Conservation (phyloP, 2,329 filamentous ascomycete species). For the Aspergillus pseudoglaucus region DNA sequence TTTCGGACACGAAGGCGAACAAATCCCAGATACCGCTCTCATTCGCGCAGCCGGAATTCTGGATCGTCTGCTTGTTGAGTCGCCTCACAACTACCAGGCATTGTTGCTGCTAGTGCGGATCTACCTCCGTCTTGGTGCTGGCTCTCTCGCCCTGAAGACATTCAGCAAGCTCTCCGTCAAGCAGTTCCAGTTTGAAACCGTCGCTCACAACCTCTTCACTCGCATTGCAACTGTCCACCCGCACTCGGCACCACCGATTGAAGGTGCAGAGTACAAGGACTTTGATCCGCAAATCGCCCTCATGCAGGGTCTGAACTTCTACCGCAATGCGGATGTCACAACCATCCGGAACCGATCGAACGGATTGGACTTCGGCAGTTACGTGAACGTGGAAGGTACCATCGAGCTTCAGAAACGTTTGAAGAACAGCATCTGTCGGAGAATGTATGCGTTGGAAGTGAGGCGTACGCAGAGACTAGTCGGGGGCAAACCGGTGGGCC, state of each 20-base stretch:
- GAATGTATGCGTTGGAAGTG: constrained; percentile 38
- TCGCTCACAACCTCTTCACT: constrained; percentile 43
- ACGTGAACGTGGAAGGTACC: constrained; percentile 38
- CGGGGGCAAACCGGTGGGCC: constrained; percentile 29
- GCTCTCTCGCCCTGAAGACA: constrained; percentile 40
- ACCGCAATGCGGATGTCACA: constrained; percentile 32
- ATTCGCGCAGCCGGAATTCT: constrained; percentile 34
- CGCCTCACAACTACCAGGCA: constrained; percentile 42
- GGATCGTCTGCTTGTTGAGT: constrained; percentile 34
- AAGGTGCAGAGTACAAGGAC: constrained; percentile 35
- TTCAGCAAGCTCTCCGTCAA: constrained; percentile 43
- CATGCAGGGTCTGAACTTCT: constrained; percentile 36
- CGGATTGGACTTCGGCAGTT: constrained; percentile 37
- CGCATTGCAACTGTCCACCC: constrained; percentile 44
- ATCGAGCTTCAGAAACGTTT: constrained; percentile 35
- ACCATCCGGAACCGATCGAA: constrained; percentile 30
- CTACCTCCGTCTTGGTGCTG: constrained; percentile 39
- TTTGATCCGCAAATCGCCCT: constrained; percentile 37
- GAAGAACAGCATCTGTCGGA: constrained; percentile 34
- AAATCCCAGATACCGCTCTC: constrained; percentile 23
- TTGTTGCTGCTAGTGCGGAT: constrained; percentile 39
- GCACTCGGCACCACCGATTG: constrained; percentile 33
- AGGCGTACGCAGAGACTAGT: constrained; percentile 35
- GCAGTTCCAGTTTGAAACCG: constrained; percentile 43
- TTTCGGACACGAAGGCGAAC: constrained; percentile 14